Conservation (phyloP, 2,329 filamentous ascomycete genomes). For the Penicillium sp. region DNA sequence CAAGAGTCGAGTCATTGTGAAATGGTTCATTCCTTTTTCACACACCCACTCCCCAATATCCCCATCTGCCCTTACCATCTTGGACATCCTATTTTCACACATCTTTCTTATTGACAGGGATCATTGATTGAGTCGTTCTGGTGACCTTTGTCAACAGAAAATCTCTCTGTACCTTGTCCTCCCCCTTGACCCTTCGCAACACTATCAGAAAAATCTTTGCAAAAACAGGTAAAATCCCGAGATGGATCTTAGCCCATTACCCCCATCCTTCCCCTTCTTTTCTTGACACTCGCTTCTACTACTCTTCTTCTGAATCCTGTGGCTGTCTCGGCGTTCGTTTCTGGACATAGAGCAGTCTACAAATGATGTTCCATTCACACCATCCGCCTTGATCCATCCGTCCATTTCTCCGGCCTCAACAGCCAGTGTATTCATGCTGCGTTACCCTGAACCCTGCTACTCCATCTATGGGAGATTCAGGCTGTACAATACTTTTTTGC, state of each 20-base stretch:
- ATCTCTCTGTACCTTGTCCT: not conserved
- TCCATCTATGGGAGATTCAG: conserved; percentile 11
- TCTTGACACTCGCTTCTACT: conserved; percentile 12
- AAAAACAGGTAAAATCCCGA: conserved; percentile 7
- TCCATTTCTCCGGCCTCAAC: conserved; percentile 6
- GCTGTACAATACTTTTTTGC: conserved; percentile 20
- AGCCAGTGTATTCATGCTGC: conserved; percentile 8
- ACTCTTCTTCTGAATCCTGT: conserved; percentile 6
- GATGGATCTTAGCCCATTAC: conserved; percentile 7
- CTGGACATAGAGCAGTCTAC: conserved; percentile 24
- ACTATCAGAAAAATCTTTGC: not conserved
- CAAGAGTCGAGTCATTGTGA: conserved; percentile 20
- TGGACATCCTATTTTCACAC: conserved; percentile 14
- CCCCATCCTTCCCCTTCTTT: conserved; percentile 7
- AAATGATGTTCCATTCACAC: conserved; percentile 27
- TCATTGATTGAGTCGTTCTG: not conserved
- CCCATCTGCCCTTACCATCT: not conserved
- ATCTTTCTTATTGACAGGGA: not conserved
- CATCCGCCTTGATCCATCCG: not conserved
- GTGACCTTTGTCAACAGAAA: not conserved
- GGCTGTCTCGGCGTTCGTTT: conserved; percentile 23
- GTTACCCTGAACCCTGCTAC: conserved; percentile 9
- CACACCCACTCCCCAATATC: conserved; percentile 16
- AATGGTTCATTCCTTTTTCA: conserved; percentile 19
- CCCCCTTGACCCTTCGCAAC: not conserved